These are phyloP conservation scores for Mycosphaerella arachidis DNA, from an alignment of 2,329 filamentous ascomycete species.

Conservation along the genomic window DNA sequence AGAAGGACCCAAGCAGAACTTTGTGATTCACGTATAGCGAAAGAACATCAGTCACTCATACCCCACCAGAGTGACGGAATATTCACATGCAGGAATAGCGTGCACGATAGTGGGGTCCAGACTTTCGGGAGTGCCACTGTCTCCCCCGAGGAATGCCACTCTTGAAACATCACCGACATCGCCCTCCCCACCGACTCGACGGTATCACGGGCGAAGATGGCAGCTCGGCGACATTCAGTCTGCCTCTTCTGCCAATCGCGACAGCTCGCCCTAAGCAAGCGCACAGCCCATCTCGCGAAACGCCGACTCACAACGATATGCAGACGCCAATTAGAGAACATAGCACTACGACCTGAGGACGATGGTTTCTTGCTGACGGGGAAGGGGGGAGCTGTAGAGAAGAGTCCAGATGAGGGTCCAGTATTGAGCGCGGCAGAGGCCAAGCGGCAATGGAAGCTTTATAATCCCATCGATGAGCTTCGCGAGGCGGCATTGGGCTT, in stretches of 20 bases:
- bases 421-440: conserved; percentile 2
- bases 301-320: conserved; percentile 14
- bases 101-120: neutral
- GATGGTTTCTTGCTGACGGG: conserved; percentile 15
- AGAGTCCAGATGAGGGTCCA: neutral
- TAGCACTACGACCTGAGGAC: conserved; percentile 12
- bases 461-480: conserved; percentile 6
- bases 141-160: neutral
- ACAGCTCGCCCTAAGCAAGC: conserved; percentile 10
- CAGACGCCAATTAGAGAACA: conserved; percentile 14
- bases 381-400: neutral
- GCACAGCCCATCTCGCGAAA: neutral
- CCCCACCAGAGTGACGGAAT: neutral
- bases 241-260: conserved; percentile 24
- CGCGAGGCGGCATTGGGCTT: conserved; percentile 17
- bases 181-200: neutral
- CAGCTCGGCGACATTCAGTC: conserved; percentile 19
- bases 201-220: conserved; percentile 11
- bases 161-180: neutral
- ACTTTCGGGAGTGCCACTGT: conserved; percentile 1
- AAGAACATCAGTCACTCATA: neutral
- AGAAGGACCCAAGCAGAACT: neutral
- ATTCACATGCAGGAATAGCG: neutral
- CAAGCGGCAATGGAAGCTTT: conserved; percentile 3
- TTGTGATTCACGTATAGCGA: neutral